These are phyloP conservation scores for Mucor saturninus DNA, from an alignment of 371 early-diverging fungal genomes.

Conservation along the genomic window DNA sequence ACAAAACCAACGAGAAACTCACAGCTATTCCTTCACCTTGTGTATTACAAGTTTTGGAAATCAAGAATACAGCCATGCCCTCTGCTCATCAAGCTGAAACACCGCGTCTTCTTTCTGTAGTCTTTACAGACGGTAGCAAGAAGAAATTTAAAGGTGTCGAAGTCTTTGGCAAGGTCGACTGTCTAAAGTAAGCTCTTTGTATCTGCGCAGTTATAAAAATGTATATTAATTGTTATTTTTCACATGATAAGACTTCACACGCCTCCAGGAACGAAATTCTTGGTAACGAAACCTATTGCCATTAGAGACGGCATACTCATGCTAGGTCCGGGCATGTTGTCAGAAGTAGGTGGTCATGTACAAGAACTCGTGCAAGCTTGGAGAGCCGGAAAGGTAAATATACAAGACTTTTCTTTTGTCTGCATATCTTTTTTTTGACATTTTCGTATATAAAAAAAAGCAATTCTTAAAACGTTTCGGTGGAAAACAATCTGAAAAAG, in stretches of 20 bases:
- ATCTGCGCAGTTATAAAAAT: background rate
- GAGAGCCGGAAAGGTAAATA: conserved; percentile 48
- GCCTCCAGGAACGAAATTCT: conserved; percentile 48
- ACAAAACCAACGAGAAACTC: conserved; percentile 21
- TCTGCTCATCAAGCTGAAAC: conserved; percentile 37
- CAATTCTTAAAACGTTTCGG: conserved; percentile 43
- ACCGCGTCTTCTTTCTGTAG: conserved; percentile 40
- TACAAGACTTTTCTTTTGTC: background rate
- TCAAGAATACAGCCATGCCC: conserved; percentile 44
- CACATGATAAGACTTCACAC: conserved; percentile 36
- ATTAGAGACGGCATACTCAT: conserved; percentile 40
- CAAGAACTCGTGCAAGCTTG: conserved; percentile 51
- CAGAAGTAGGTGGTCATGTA: conserved; percentile 48
- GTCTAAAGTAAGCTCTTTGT: conserved; percentile 26
- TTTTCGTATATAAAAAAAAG: conserved; percentile 4
- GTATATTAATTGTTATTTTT: background rate
- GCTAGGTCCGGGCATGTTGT: conserved; percentile 41
- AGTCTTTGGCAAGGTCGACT: conserved; percentile 38
- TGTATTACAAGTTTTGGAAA: conserved; percentile 43
- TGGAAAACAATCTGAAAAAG: conserved; percentile 16
- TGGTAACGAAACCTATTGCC: conserved; percentile 40
- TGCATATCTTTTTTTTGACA: background rate
- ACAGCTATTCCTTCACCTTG: conserved; percentile 28
- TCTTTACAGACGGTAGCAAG: conserved; percentile 46
- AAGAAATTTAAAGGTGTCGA: conserved; percentile 45